phyloP scores from a whole-genome alignment of 768 basidiomycete genomes.

The Pholiota molesta region DNA sequence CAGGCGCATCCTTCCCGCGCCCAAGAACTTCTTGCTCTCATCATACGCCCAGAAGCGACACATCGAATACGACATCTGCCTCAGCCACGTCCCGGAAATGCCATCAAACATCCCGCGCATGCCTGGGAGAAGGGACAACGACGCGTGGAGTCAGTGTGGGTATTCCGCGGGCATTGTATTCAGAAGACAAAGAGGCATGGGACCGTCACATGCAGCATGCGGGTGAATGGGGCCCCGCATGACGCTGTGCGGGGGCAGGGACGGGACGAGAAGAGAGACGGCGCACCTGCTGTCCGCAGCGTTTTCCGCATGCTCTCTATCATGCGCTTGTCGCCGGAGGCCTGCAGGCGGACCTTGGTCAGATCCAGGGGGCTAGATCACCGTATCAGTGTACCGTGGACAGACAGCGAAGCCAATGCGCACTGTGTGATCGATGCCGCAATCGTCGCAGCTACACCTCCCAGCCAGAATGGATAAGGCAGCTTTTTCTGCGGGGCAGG shows the following conservation, averaged over 20 bases:
- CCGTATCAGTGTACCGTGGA: neutral
- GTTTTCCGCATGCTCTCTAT: slow-evolving; percentile 83
- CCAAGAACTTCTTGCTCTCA: slow-evolving; percentile 72
- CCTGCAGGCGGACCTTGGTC: slow-evolving; percentile 91
- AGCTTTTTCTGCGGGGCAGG: slow-evolving; percentile 48
- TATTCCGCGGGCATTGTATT: neutral
- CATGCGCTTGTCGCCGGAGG: slow-evolving; percentile 92
- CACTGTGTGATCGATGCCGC: slow-evolving; percentile 90
- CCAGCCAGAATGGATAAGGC: slow-evolving; percentile 87
- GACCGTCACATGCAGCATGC: slow-evolving; percentile 1
- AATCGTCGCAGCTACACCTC: slow-evolving; percentile 84
- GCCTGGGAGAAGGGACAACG: slow-evolving; percentile 34
- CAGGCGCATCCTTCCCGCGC: slow-evolving; percentile 71
- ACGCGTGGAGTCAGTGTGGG: slow-evolving; percentile 4
- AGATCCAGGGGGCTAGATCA: slow-evolving; percentile 73
- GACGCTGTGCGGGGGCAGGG: slow-evolving; percentile 34
- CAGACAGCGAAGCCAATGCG: slow-evolving; percentile 20
- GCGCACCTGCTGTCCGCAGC: slow-evolving; percentile 70
- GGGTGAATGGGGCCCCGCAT: slow-evolving; percentile 31
- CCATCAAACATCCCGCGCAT: slow-evolving; percentile 82
- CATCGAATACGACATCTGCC: slow-evolving; percentile 92
- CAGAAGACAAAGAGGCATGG: neutral
- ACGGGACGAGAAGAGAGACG: slow-evolving; percentile 35
- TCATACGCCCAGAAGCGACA: slow-evolving; percentile 96
- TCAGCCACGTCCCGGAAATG: slow-evolving; percentile 85